Evolutionary conservation across 345 rosid species (phyloP).

Genomic region (Jatropha curcas): DNA sequence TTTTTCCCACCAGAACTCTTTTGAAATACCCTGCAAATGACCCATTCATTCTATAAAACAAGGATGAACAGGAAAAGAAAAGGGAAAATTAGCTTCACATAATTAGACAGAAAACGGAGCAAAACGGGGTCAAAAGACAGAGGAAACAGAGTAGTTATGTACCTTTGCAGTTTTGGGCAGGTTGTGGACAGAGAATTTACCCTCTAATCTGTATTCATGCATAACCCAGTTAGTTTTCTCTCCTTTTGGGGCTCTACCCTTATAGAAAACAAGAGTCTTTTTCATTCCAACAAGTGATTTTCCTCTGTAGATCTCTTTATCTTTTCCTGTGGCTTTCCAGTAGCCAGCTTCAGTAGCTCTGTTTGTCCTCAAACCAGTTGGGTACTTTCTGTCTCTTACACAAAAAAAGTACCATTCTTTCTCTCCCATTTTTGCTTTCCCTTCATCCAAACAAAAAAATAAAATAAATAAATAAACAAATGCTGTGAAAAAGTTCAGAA

Average conservation of each 20-base stretch:
- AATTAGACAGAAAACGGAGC: not conserved
- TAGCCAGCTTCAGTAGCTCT: slow-evolving; percentile 90
- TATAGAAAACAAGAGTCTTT: slow-evolving; percentile 88
- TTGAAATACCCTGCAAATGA: slow-evolving; percentile 82
- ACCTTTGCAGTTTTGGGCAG: slow-evolving; percentile 89
- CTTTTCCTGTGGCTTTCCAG: slow-evolving; percentile 98
- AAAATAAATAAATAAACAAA: not conserved
- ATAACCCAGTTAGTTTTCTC: slow-evolving; percentile 87
- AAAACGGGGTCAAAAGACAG: not conserved
- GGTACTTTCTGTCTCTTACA: slow-evolving; percentile 83
- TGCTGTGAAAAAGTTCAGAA: not conserved
- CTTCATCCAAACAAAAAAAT: slow-evolving; percentile 35
- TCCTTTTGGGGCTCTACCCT: slow-evolving; percentile 92
- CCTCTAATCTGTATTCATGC: slow-evolving; percentile 86
- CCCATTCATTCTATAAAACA: slow-evolving; percentile 81
- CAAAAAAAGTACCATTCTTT: slow-evolving; percentile 98
- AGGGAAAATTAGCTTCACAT: not conserved
- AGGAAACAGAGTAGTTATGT: slow-evolving; percentile 8
- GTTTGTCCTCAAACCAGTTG: slow-evolving; percentile 82
- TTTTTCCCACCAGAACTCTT: slow-evolving; percentile 73
- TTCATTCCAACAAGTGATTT: slow-evolving; percentile 89
- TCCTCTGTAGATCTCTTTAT: slow-evolving; percentile 70
- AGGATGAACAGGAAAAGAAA: not conserved
- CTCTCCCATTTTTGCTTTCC: slow-evolving; percentile 95
- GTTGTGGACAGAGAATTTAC: slow-evolving; percentile 61